phyloP scores from a whole-genome alignment of 2,329 filamentous ascomycete species.

The Ceratocystis papillata region DNA sequence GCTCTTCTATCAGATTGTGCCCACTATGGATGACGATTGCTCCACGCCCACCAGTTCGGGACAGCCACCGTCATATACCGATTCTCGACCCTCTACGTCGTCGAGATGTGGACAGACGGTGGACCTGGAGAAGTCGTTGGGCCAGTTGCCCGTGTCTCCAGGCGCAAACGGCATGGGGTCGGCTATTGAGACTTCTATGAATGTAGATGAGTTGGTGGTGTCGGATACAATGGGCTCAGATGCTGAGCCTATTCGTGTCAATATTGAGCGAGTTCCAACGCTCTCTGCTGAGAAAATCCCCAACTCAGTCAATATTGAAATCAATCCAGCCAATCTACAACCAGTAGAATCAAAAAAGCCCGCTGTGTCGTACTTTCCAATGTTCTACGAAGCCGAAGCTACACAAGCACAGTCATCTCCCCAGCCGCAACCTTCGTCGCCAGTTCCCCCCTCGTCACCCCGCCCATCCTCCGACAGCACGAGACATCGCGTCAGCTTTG shows the following conservation, averaged over 20 bases:
- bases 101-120: background rate
- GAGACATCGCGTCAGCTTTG: slow-evolving; percentile 16
- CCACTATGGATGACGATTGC: slow-evolving; percentile 59
- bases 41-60: slow-evolving; percentile 39
- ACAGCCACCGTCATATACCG: slow-evolving; percentile 50
- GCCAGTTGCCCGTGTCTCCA: background rate
- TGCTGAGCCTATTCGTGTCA: slow-evolving; percentile 15
- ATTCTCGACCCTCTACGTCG: slow-evolving; percentile 34
- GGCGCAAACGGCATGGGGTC: background rate
- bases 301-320: slow-evolving; percentile 6
- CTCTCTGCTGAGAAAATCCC: slow-evolving; percentile 19
- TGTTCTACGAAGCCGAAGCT: slow-evolving; percentile 14
- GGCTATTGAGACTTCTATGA: background rate
- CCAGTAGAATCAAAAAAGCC: background rate
- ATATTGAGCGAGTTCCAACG: slow-evolving; percentile 19
- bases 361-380: slow-evolving; percentile 16
- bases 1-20: slow-evolving; percentile 88
- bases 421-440: background rate
- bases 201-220: background rate
- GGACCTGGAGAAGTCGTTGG: background rate
- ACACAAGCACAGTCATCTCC: background rate
- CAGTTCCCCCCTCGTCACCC: slow-evolving; percentile 11
- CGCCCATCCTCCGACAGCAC: slow-evolving; percentile 16
- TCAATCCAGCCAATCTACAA: slow-evolving; percentile 10
- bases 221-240: background rate